These are phyloP conservation scores for Flaveria trinervia DNA, from an alignment of 129 eudicot genomes.

Conservation along the genomic window DNA sequence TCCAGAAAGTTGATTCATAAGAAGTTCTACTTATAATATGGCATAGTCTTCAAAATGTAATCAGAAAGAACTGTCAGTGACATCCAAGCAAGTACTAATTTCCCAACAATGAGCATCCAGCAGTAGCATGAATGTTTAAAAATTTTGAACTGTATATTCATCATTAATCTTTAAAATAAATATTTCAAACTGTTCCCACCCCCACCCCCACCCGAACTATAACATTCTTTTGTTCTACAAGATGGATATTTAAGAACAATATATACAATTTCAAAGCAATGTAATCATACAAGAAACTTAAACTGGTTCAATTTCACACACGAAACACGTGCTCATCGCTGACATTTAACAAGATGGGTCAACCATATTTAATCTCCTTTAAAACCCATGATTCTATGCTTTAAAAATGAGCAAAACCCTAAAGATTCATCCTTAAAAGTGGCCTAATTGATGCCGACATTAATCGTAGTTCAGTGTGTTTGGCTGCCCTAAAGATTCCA, in stretches of 20 bases:
- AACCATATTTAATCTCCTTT: conserved; percentile 5
- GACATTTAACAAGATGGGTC: background rate
- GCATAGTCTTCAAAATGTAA: conserved; percentile 8
- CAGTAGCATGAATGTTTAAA: background rate
- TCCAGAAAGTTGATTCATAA: background rate
- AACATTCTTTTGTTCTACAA: too few relatives aligned
- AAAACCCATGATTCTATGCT: background rate
- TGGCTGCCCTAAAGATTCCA: background rate
- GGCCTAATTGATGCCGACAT: background rate
- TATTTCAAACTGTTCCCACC: too few relatives aligned
- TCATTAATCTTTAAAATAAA: too few relatives aligned
- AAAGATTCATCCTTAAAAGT: background rate
- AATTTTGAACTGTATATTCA: background rate
- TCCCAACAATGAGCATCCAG: background rate
- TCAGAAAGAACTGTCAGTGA: background rate
- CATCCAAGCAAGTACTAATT: conserved; percentile 20
- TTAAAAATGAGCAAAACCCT: background rate
- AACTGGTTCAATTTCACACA: conserved; percentile 2
- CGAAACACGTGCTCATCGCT: background rate
- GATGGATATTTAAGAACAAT: background rate
- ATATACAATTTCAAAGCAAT: background rate
- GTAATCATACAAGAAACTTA: background rate
- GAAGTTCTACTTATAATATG: conserved; percentile 1
- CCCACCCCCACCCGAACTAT: too few relatives aligned
- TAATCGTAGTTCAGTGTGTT: conserved; percentile 5